These are phyloP conservation scores for Colletotrichum melonis DNA, from an alignment of 2,329 filamentous ascomycete species.

Conservation along the genomic window DNA sequence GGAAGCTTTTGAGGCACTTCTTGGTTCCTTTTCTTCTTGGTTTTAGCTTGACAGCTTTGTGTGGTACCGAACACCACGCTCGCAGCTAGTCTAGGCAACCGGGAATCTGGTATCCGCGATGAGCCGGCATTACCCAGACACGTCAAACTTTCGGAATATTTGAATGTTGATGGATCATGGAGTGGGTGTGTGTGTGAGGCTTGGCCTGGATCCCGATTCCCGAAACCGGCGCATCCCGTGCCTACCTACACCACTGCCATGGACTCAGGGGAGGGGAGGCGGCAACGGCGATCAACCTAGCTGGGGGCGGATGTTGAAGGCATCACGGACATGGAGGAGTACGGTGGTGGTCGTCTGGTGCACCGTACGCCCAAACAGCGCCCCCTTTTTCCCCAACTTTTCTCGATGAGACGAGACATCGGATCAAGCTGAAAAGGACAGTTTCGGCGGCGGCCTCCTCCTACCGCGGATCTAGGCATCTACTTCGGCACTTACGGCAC, in stretches of 20 bases:
- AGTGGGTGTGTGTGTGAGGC: not conserved
- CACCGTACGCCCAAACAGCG: not conserved
- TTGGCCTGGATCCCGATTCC: not conserved
- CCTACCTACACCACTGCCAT: not conserved
- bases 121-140: constrained; percentile 12
- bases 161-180: not conserved
- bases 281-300: constrained; percentile 24
- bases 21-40: not conserved
- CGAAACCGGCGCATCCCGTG: constrained; percentile 16
- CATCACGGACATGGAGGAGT: not conserved
- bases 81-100: constrained; percentile 10
- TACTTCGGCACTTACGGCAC: not conserved
- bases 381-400: not conserved
- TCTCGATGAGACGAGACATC: not conserved
- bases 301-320: not conserved
- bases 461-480: not conserved
- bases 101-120: constrained; percentile 6
- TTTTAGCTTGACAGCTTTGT: not conserved
- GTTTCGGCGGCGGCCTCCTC: not conserved
- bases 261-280: not conserved
- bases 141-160: not conserved
- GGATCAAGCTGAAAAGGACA: not conserved
- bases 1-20: not conserved
- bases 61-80: not conserved
- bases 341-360: not conserved